Evolutionary conservation across 495 filamentous ascomycete species (phyloP), one percentile per base, ranked within the genome.

Genomic region (Chaetomium cochliodes): DNA sequence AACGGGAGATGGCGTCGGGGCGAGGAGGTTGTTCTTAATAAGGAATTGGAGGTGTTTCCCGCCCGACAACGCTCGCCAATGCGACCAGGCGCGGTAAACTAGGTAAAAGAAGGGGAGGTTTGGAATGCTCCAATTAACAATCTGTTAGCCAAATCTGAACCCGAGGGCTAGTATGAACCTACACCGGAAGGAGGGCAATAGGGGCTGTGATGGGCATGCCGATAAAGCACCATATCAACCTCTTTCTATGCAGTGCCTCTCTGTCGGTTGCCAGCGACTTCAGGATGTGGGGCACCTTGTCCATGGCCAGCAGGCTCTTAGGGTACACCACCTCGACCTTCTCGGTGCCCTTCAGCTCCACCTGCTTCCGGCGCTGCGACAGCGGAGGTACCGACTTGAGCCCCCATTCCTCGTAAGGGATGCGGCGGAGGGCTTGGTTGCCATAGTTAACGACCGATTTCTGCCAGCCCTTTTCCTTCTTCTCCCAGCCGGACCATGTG

Each of bases 101-200:
- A 97, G 80, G 72, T 98, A 99, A 80, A 98, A 97, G 80, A 98
- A 98, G 26, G 94, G 94, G n/a, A 98, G 81, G 73, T 97, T 97
- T 9, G 93, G 93, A 66, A 97, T 80, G 51, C 92, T 96, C n/a
- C 13, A 54, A 44, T n/a, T 13, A 12, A 39, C 3, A 18, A 3
- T n/a, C 1, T 23, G 37, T 64, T 22, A 58, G 62, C n/a, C 26
- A 55, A 20, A 12, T 30, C 28, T 33, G 3, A 2, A 57, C 26
- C 37, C 16, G 0, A 20, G 0, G 44, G 20, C 2, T 11, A 20
- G 7, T 46, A 18, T 46, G 18, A 11, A 75, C 91, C 76, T 85
- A 96, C 92, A 98, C 60, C 44, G 94, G 94, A 46, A 98, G 76
- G 50, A 98, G 71, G 0, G 83, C 92, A 70, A 97, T 78, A 0